phyloP scores from a whole-genome alignment of 345 rosid species.

The thale cress (Arabidopsis thaliana) region DNA sequence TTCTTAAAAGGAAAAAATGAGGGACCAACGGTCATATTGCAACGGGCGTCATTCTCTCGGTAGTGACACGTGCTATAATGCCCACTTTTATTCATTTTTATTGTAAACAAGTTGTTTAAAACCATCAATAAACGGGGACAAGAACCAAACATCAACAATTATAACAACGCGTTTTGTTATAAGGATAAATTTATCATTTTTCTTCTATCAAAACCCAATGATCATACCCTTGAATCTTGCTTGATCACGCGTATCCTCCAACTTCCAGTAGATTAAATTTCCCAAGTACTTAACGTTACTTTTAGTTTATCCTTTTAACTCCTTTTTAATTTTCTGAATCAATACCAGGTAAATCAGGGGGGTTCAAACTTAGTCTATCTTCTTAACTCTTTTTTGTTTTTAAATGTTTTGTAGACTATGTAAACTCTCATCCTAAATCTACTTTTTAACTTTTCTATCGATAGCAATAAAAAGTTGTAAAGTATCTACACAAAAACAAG shows the following conservation, averaged over 20 bases:
- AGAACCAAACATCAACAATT: conserved; percentile 45
- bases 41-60: conserved; percentile 6
- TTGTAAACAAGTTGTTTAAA: neutral
- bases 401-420: conserved; percentile 10
- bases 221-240: neutral
- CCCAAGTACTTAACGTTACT: conserved; percentile 22
- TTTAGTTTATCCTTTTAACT: conserved; percentile 3
- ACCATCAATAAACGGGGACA: conserved; percentile 29
- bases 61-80: conserved; percentile 22
- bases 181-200: neutral
- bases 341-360: too few species aligned
- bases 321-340: neutral
- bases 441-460: conserved; percentile 2
- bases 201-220: neutral
- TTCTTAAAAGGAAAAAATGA: neutral
- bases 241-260: conserved; percentile 36
- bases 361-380: neutral
- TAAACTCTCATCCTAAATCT: conserved; percentile 13
- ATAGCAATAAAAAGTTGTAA: neutral
- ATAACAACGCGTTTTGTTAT: conserved; percentile 51
- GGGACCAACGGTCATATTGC: neutral
- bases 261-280: neutral
- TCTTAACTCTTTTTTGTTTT: neutral
- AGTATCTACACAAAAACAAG: neutral
- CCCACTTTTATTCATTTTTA: conserved; percentile 31